A percentile compares a stretch with the other conserved stretches of the same genome.
These are phyloP conservation scores for Micractinium conductrix DNA, from an alignment of 139 green algal genomes.

Conservation along the genomic window DNA sequence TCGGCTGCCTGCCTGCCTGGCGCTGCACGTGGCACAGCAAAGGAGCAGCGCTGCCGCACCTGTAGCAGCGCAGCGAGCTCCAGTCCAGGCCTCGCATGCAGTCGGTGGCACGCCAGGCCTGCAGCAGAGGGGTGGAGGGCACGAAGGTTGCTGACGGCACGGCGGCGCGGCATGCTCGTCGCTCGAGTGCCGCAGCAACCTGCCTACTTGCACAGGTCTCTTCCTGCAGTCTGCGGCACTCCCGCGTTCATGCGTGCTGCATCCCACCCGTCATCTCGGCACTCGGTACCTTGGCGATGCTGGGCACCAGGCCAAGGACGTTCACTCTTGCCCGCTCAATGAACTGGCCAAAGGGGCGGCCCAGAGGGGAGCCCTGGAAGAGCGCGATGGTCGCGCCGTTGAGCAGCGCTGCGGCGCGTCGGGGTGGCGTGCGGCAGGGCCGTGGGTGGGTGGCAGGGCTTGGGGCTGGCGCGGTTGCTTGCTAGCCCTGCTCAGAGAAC, in stretches of 20 bases:
- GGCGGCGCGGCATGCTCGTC: too few species aligned
- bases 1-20: too few species aligned
- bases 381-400: slow-evolving; percentile 88
- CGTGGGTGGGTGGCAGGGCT: background rate
- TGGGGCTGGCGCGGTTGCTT: too few species aligned
- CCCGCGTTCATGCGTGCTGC: too few species aligned
- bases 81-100: slow-evolving; percentile 65
- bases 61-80: slow-evolving; percentile 67
- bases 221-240: too few species aligned
- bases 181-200: too few species aligned
- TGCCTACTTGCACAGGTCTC: too few species aligned
- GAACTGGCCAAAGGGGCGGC: slow-evolving; percentile 80
- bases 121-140: too few species aligned
- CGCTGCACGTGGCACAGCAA: background rate
- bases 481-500: too few species aligned
- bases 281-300: slow-evolving; percentile 62
- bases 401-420: slow-evolving; percentile 63
- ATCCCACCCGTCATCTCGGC: background rate
- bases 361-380: slow-evolving; percentile 79
- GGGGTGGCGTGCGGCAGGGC: background rate
- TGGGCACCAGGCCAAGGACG: slow-evolving; percentile 90
- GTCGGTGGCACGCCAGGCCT: slow-evolving; percentile 68
- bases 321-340: slow-evolving; percentile 73
- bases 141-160: too few species aligned
- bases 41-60: background rate